phyloP scores from a whole-genome alignment of 2,329 filamentous ascomycete species.

The Aspergillus transmontanensis region DNA sequence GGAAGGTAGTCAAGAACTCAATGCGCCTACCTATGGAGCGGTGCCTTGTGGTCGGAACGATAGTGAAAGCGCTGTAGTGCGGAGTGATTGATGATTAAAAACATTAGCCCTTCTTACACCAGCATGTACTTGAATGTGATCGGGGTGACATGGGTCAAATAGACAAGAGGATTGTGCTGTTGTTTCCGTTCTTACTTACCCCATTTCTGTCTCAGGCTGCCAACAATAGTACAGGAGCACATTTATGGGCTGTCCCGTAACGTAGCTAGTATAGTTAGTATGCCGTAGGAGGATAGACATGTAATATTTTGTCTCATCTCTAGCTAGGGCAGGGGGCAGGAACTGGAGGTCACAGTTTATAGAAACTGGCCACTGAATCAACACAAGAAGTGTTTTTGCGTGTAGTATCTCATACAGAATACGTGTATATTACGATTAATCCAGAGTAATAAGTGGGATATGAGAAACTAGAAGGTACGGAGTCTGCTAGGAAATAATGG shows the following conservation, averaged over 20 bases:
- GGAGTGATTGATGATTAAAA: neutral
- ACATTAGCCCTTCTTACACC: neutral
- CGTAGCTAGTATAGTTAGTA: neutral
- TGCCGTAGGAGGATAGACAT: neutral
- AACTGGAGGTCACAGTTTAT: too few relatives aligned
- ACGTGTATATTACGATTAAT: too few relatives aligned
- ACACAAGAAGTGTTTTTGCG: too few relatives aligned
- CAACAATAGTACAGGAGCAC: neutral
- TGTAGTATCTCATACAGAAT: too few relatives aligned
- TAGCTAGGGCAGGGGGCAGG: neutral
- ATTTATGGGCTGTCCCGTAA: neutral
- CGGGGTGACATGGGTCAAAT: neutral
- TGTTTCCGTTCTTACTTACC: neutral
- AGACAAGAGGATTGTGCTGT: neutral
- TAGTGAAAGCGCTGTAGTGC: neutral
- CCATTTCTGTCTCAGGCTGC: neutral
- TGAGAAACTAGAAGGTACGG: too few relatives aligned
- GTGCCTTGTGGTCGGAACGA: slow-evolving; percentile 12
- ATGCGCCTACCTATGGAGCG: slow-evolving; percentile 29
- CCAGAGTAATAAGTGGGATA: too few relatives aligned
- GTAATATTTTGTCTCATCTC: neutral
- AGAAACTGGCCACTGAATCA: too few relatives aligned
- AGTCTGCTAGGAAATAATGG: too few relatives aligned
- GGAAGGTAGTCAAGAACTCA: slow-evolving; percentile 29
- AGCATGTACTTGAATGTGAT: neutral